Evolutionary conservation across 371 early-diverging fungal genomes (phyloP).

Genomic region (Lichtheimia corymbifera): DNA sequence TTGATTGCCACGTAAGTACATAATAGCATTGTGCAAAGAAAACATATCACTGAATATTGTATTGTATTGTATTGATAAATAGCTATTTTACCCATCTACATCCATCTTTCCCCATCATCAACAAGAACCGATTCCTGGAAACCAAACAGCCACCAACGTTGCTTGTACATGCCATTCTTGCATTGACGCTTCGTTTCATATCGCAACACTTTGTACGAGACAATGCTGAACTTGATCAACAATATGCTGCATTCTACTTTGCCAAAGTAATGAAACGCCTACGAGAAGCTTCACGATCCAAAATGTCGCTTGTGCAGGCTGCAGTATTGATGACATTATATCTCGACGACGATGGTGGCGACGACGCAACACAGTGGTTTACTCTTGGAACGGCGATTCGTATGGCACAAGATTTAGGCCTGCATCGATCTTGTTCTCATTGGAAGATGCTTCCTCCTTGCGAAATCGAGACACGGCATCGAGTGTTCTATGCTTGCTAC

Average conservation of each 20-base stretch:
- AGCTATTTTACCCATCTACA: constrained; percentile 60
- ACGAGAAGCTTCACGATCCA: constrained; percentile 28
- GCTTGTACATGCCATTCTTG: constrained; percentile 53
- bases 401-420: constrained; percentile 69
- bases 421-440: constrained; percentile 61
- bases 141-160: constrained; percentile 33
- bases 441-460: constrained; percentile 48
- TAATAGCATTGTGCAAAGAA: neutral
- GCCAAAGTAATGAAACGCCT: constrained; percentile 35
- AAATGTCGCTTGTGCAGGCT: constrained; percentile 46
- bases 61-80: neutral
- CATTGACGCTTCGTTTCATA: constrained; percentile 49
- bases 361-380: constrained; percentile 55
- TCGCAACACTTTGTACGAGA: constrained; percentile 20
- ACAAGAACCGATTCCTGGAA: constrained; percentile 49
- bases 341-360: constrained; percentile 43
- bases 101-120: constrained; percentile 57
- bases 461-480: constrained; percentile 62
- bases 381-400: constrained; percentile 65
- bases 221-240: constrained; percentile 23
- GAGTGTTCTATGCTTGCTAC: constrained; percentile 67
- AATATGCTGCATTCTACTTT: constrained; percentile 38
- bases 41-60: neutral
- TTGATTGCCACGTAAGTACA: constrained; percentile 28
- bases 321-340: constrained; percentile 43